Evolutionary conservation across 495 filamentous ascomycete species (phyloP).

Genomic region (Penicillium odoratum): DNA sequence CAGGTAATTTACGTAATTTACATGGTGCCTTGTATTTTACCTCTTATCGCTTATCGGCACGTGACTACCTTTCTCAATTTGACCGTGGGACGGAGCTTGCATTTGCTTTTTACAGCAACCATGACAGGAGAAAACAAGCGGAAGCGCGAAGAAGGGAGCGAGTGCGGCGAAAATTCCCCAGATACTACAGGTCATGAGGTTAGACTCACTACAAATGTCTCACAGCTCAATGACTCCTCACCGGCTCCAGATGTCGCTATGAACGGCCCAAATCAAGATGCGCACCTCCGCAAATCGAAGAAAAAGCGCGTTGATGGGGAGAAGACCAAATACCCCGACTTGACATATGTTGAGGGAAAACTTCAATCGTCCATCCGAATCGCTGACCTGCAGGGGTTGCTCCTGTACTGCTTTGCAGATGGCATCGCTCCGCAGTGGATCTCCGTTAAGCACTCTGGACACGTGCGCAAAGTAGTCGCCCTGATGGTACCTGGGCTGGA

Average conservation of each 20-base stretch:
- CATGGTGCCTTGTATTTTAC: neutral
- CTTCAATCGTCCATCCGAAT: conserved; percentile 76
- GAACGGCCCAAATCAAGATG: conserved; percentile 8
- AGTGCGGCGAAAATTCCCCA: neutral
- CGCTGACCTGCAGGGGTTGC: conserved; percentile 72
- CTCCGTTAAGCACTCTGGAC: conserved; percentile 68
- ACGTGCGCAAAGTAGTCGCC: conserved; percentile 82
- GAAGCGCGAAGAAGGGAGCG: conserved; percentile 27
- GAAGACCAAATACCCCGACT: conserved; percentile 72
- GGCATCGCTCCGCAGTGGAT: conserved; percentile 85
- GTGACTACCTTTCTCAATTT: conserved; percentile 16
- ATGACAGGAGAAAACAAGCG: conserved; percentile 35
- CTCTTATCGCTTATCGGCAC: conserved; percentile 9
- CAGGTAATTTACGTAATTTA: conserved; percentile 4
- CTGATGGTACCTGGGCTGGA: conserved; percentile 93
- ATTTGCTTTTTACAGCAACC: neutral
- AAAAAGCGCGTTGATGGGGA: conserved; percentile 50
- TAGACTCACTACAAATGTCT: neutral
- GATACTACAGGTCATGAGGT: conserved; percentile 2
- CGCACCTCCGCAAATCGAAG: conserved; percentile 16
- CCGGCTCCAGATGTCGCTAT: neutral
- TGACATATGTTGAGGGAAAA: conserved; percentile 66
- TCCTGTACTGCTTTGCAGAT: conserved; percentile 89
- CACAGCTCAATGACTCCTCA: neutral
- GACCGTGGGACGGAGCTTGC: neutral